Evolutionary conservation across 2,329 filamentous ascomycete species (phyloP).

Genomic region (Eutypa lata): DNA sequence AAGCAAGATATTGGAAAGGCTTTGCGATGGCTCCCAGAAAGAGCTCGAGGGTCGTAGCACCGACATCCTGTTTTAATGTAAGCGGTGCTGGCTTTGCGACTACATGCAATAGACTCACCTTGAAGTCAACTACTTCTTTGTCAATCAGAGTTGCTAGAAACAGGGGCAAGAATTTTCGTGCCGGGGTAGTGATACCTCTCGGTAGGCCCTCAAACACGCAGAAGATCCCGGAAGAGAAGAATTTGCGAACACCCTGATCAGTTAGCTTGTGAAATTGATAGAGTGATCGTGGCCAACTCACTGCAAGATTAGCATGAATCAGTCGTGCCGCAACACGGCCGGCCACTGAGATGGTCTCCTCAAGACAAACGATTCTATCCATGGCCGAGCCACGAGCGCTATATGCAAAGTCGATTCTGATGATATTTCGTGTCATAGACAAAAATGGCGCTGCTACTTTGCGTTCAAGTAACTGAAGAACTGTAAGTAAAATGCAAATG

Average conservation of each 20-base stretch:
- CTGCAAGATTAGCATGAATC: slow-evolving; percentile 40
- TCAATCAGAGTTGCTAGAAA: slow-evolving; percentile 51
- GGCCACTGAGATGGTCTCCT: slow-evolving; percentile 43
- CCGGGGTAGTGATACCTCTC: slow-evolving; percentile 35
- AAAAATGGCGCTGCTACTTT: slow-evolving; percentile 46
- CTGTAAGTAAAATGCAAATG: slow-evolving; percentile 6
- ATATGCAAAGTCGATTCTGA: slow-evolving; percentile 27
- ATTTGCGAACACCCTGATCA: slow-evolving; percentile 37
- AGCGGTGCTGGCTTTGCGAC: slow-evolving; percentile 2
- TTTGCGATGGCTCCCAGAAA: slow-evolving; percentile 53
- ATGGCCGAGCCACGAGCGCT: slow-evolving; percentile 16
- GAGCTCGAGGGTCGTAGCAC: slow-evolving; percentile 45
- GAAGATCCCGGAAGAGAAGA: slow-evolving; percentile 47
- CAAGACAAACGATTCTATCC: slow-evolving; percentile 33
- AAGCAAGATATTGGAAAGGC: slow-evolving; percentile 41
- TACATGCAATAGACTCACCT: slow-evolving; percentile 20
- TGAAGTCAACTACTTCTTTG: slow-evolving; percentile 43
- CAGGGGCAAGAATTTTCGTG: slow-evolving; percentile 45
- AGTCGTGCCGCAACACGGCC: slow-evolving; percentile 45
- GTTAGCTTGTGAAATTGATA: slow-evolving; percentile 17
- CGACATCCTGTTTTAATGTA: slow-evolving; percentile 32
- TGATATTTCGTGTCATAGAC: slow-evolving; percentile 40
- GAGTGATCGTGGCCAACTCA: slow-evolving; percentile 19
- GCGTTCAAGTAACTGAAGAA: slow-evolving; percentile 42
- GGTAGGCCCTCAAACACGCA: slow-evolving; percentile 45